Conservation (phyloP, 2,329 filamentous ascomycete genomes). For the Verticillium longisporum region DNA sequence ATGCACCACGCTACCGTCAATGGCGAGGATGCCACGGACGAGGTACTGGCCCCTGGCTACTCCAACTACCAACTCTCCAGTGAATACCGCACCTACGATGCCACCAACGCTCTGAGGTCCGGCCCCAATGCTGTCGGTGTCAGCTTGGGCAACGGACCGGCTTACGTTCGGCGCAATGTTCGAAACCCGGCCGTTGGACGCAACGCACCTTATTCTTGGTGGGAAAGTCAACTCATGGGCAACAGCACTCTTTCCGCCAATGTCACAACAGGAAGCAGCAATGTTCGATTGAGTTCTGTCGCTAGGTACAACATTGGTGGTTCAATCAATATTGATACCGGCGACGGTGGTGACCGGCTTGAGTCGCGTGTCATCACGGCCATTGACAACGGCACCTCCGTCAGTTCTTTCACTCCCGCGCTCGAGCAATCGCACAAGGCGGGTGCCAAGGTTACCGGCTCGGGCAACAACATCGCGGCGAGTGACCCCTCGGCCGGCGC, state of each 20-base stretch:
- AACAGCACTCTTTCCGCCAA: constrained; percentile 2
- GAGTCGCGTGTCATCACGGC: constrained; percentile 1
- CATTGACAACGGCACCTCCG: not conserved
- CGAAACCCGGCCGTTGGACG: constrained; percentile 4
- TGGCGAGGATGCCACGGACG: constrained; percentile 5
- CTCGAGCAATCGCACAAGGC: not conserved
- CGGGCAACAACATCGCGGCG: constrained; percentile 6
- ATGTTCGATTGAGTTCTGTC: not conserved
- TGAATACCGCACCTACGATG: constrained; percentile 6
- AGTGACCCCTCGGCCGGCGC: constrained; percentile 5
- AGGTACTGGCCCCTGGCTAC: constrained; percentile 5
- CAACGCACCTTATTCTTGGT: constrained; percentile 4
- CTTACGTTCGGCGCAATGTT: constrained; percentile 3
- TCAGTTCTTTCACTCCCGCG: constrained; percentile 1
- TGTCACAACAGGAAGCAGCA: not conserved
- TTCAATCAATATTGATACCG: constrained; percentile 5
- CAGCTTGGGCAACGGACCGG: constrained; percentile 4
- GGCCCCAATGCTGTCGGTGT: constrained; percentile 3
- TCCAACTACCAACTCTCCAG: constrained; percentile 8
- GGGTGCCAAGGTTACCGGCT: constrained; percentile 3
- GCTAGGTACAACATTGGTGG: constrained; percentile 2
- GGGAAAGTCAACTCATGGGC: constrained; percentile 6
- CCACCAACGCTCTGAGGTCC: not conserved
- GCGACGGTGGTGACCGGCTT: constrained; percentile 2
- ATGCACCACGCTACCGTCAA: constrained; percentile 6